Evolutionary conservation across 768 basidiomycete species (phyloP), one percentile per base, ranked within the genome.

Genomic region (Hortiboletus flavorubellus): DNA sequence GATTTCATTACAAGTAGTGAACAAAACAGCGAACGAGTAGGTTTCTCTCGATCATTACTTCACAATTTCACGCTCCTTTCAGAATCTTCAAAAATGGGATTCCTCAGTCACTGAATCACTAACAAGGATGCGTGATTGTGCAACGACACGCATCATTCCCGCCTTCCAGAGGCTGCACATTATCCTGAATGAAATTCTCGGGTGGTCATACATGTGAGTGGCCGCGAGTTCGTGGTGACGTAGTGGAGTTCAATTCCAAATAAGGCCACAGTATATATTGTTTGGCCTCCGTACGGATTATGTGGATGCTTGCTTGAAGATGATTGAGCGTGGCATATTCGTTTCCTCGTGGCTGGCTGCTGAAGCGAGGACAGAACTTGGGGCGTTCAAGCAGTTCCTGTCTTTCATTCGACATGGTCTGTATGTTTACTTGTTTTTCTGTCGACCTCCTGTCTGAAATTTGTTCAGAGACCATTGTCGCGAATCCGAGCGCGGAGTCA

Each of bases 1-100:
- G 91, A 93, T 70, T 89, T 89, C 67, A 76, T 93, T 49, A 83
- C 86, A 12, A 89, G 87, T 56, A 81, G 81, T 18, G 89, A 91
- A 62, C 84, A 86, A 64, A 87, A 88, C 79, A 89, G 85, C 55
- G 91, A 93, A 72, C 77, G 91, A 67, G 91, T 91, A 72, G 61
- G 74, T 67, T 38, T 53, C 42, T 41, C 40, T 40, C 46, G 49
- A 58, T 58, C 53, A 42, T 53, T 48, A 11, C 30, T 44, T n/a
- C 46, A 45, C 43, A 55, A 56, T 34, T 63, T 71, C 53, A 72
- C 54, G 40, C 42, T 58, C 37, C 34, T 65, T 56, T 47, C 59
- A 93, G 91, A 83, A 84, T 45, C 77, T 93, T 53, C 84, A 86
- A 66, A 91, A 90, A 68, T 93, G 91, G 91, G 90, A 93, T 66